Base-by-base conservation (phyloP, 805 yeast species). In the Metschnikowia reukaufii region DNA sequence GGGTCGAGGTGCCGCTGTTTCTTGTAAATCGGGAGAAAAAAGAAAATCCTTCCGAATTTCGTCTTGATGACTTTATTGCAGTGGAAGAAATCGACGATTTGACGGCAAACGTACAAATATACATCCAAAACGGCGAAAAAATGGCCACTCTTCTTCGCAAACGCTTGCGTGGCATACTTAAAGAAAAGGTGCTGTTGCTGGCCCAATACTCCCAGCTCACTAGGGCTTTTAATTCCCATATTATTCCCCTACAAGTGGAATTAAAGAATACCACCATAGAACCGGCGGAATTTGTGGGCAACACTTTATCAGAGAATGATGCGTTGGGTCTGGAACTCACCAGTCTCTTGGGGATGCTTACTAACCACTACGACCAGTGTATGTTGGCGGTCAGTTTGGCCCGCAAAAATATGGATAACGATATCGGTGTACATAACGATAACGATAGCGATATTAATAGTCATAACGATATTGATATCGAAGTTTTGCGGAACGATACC, bases 301-400 rank as follows among this genome's bases (percentile, higher is more conserved):
- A 51, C 8, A 31, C 54, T 6, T 39, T 55, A 16, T 29, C 33
- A 29, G 79, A 77, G 44, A 81, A 78, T 50, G 56, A 65, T 13
- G 68, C 72, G 1, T 59, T 81, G 40, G 96, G 88, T 44, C 73
- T 76, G 48, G 94, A 86, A 44, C 73, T 88, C 64, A 95, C 88
- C 0, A 74, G 77, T 2, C 70, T 85, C 15, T 67, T 91, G 29
- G 83, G 81, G 46, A 80, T 90, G 57, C 68, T 90, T 39, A 84
- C 96, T 9, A 80, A 79, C 44, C 96, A 90, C 66, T 88, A 83
- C 57, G 97, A 90, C 63, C 89, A 87, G 60, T 86, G 96, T 55
- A 56, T 68, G 10, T 67, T 77, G 50, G 86, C 80, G 8, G 58
- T 21, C 35, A 39, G 23, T 16, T 50, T 49, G 49, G 17, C 32